Base-by-base conservation (phyloP, 495 filamentous ascomycete species). In the Tuber umbilicatum region DNA sequence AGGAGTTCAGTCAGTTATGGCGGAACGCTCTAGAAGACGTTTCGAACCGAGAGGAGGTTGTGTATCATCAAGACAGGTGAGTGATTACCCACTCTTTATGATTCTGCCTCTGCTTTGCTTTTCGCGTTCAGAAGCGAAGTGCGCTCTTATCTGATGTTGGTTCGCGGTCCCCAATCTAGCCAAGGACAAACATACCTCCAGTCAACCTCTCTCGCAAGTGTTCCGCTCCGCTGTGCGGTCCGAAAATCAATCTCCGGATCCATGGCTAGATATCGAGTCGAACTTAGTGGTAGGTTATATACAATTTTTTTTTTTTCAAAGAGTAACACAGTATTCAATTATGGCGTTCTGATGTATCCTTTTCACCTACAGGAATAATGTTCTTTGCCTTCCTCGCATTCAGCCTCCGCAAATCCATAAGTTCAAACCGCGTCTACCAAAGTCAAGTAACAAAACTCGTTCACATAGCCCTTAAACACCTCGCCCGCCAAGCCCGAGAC, bases 1-100 rank as follows among this genome's bases (percentile, higher is more conserved):
- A 88, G 37, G 94, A 98, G 81, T 99, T 98, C 78, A 93, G 97
- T 76, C 93, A 97, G 70, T 87, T 99, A 31, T 99, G 92, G 92
- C 87, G 87, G 72, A 89, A 89, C 55, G 94, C 95, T 40, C 86
- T 99, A 73, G 94, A 93, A 35, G 95, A 98, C 76, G 89, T 98
- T 72, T 85, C 91, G 73, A 85, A 86, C 17, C 88, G 91, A 73
- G 95, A 98, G 27, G 95, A 99, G 83, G 89, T 98, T 72, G 84
- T 90, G 21, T 88, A 87, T 75, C 87, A 87, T 45, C 86, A 85
- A 55, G 88, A 92, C 80, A 88, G 89, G 95, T 99, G 92, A 93
- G 94, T 90, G 55, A 70, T 42, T 69, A 72, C 77, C 41, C 41
- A 17, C 31, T 35, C 31, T 64, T 35, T 35, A 14, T 12, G 1